phyloP scores from a whole-genome alignment of 768 basidiomycete species.

The Dioszegia aurantiaca region DNA sequence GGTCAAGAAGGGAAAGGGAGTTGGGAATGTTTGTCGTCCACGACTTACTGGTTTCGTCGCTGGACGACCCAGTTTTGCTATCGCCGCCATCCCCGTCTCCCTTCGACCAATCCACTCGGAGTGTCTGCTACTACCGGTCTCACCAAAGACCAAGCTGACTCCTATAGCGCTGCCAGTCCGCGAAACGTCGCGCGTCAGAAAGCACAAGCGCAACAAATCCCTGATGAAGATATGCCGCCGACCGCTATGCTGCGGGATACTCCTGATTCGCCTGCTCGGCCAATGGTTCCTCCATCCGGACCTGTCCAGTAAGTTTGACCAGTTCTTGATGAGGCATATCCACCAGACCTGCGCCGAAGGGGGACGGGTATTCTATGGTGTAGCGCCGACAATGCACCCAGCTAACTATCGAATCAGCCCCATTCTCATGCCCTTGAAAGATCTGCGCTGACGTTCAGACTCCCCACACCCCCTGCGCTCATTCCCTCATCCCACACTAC shows the following conservation, averaged over 20 bases:
- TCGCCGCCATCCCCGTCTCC: too few species aligned
- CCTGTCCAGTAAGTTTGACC: constrained; percentile 19
- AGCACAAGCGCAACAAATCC: constrained; percentile 2
- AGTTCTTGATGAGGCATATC: neutral
- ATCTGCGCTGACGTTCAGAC: constrained; percentile 10
- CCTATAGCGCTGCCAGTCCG: constrained; percentile 17
- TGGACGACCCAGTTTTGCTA: too few species aligned
- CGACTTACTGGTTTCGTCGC: too few species aligned
- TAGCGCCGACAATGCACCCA: too few species aligned
- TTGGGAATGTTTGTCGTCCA: too few species aligned
- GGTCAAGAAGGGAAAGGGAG: too few species aligned
- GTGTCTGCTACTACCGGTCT: too few species aligned
- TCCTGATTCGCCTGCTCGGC: constrained; percentile 15
- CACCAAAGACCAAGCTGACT: constrained; percentile 13
- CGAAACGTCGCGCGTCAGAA: constrained; percentile 20
- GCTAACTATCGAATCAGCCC: neutral
- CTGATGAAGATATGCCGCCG: constrained; percentile 46
- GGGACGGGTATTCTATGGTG: neutral
- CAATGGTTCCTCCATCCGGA: neutral
- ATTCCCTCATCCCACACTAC: constrained; percentile 28
- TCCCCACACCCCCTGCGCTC: constrained; percentile 31
- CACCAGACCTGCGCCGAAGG: neutral
- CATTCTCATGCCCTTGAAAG: too few species aligned
- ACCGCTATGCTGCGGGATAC: constrained; percentile 33
- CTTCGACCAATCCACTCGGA: too few species aligned